Conservation (phyloP, 805 yeast genomes). For the Saturnispora silvae region DNA sequence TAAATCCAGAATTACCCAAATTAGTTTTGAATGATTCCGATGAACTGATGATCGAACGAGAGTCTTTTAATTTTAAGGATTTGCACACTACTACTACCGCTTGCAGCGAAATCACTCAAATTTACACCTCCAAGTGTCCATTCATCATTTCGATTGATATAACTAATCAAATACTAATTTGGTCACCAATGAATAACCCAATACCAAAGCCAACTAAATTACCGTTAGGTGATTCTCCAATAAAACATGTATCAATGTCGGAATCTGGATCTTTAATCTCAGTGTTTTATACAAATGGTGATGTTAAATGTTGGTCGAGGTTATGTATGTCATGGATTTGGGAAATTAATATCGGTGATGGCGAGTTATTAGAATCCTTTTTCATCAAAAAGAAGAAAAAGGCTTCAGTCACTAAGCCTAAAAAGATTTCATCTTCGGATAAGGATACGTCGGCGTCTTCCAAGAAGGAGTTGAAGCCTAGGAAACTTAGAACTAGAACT, state of each 20-base stretch:
- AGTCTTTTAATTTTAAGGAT: constrained; percentile 28
- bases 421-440: constrained; percentile 13
- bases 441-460: background rate
- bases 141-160: constrained; percentile 62
- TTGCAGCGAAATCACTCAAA: constrained; percentile 55
- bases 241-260: constrained; percentile 46
- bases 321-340: constrained; percentile 44
- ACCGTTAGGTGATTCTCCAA: constrained; percentile 48
- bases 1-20: background rate
- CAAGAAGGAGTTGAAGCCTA: background rate
- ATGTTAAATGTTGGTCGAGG: constrained; percentile 53
- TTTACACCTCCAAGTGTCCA: constrained; percentile 51
- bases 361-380: constrained; percentile 42
- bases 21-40: constrained; percentile 1
- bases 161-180: constrained; percentile 59
- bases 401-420: constrained; percentile 28
- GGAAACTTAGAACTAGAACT: background rate
- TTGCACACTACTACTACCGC: constrained; percentile 44
- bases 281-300: constrained; percentile 41
- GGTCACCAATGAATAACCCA: constrained; percentile 49
- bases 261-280: constrained; percentile 50
- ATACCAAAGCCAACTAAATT: constrained; percentile 7
- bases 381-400: constrained; percentile 43
- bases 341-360: constrained; percentile 32
- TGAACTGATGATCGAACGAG: constrained; percentile 1